Percentiles rank a stretch among this genome's conserved stretches.
These are phyloP conservation scores for Teratosphaeria epicoccoides DNA, from an alignment of 2,329 filamentous ascomycete species.

Conservation along the genomic window DNA sequence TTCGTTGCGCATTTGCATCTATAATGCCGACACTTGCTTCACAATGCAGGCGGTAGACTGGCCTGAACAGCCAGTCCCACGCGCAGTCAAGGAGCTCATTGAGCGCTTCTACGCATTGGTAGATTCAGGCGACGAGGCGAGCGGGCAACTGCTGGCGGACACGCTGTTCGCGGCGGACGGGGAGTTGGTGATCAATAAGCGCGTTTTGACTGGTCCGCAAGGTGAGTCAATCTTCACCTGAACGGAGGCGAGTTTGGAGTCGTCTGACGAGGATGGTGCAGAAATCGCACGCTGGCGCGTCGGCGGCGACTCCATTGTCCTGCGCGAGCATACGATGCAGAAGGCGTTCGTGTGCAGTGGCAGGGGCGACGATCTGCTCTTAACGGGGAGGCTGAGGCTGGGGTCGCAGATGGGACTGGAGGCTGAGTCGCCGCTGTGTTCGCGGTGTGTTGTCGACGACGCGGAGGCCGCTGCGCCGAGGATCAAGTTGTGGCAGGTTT, in stretches of 20 bases:
- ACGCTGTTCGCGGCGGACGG: conserved; percentile 5
- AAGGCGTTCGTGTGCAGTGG: conserved; percentile 4
- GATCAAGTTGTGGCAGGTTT: conserved; percentile 6
- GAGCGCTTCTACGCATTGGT: conserved; percentile 4
- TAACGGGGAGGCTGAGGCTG: conserved; percentile 6
- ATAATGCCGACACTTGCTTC: too few species aligned
- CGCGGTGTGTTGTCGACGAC: conserved; percentile 7
- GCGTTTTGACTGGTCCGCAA: conserved; percentile 2
- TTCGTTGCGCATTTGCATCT: too few species aligned
- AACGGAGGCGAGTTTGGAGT: too few species aligned
- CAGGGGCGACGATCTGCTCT: conserved; percentile 3
- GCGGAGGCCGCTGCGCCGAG: neutral
- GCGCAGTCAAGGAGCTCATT: conserved; percentile 4
- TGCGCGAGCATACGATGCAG: conserved; percentile 4
- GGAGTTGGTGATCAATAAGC: conserved; percentile 6
- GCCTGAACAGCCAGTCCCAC: conserved; percentile 5
- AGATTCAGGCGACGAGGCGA: conserved; percentile 1
- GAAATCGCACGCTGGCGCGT: conserved; percentile 5
- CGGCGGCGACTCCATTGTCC: conserved; percentile 1
- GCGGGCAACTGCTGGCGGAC: neutral
- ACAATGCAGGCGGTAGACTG: conserved; percentile 5
- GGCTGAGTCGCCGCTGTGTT: conserved; percentile 3
- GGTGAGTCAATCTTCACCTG: neutral
- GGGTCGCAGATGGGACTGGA: conserved; percentile 4
- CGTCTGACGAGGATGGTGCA: too few species aligned